phyloP scores from a whole-genome alignment of 1,284 basidiomycete genomes.

The Ceraceosorus guamensis region DNA sequence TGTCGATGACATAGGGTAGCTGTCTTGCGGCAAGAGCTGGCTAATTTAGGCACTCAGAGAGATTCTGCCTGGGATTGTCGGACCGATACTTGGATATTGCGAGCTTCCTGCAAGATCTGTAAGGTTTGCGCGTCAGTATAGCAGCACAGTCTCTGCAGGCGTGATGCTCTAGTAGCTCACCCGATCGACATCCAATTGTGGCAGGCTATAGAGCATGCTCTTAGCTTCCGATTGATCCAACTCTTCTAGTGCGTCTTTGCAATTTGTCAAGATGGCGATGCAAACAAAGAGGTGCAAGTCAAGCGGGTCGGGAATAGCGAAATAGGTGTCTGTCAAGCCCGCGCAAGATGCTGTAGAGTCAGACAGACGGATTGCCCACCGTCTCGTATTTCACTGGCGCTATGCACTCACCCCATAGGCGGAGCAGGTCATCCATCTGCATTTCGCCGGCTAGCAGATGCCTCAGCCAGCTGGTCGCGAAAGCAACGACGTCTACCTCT shows the following conservation, averaged over 20 bases:
- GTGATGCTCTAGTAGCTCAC: constrained; percentile 13
- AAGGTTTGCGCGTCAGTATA: not conserved
- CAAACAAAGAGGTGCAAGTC: constrained; percentile 49
- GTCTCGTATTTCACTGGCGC: not conserved
- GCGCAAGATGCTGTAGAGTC: no score
- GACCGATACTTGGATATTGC: constrained; percentile 41
- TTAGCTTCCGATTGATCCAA: constrained; percentile 45
- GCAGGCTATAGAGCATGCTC: constrained; percentile 46
- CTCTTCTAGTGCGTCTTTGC: constrained; percentile 48
- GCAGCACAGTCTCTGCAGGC: not conserved
- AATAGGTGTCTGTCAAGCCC: constrained; percentile 47
- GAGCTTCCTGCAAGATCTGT: constrained; percentile 45
- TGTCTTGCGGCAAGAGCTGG: no score
- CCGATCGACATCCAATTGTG: constrained; percentile 42
- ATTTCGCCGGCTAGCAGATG: constrained; percentile 44
- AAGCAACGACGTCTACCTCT: constrained; percentile 43
- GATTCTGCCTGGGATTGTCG: constrained; percentile 23
- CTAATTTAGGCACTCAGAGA: no score
- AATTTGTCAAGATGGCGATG: constrained; percentile 47
- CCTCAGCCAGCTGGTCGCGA: constrained; percentile 46
- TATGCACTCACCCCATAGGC: constrained; percentile 35
- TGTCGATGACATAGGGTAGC: no score
- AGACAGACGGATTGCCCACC: no score
- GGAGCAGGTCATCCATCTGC: constrained; percentile 43
- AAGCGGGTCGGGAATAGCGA: constrained; percentile 41